Evolutionary conservation across 2,329 filamentous ascomycete species (phyloP).

Genomic region (Myrmaecium sp.): DNA sequence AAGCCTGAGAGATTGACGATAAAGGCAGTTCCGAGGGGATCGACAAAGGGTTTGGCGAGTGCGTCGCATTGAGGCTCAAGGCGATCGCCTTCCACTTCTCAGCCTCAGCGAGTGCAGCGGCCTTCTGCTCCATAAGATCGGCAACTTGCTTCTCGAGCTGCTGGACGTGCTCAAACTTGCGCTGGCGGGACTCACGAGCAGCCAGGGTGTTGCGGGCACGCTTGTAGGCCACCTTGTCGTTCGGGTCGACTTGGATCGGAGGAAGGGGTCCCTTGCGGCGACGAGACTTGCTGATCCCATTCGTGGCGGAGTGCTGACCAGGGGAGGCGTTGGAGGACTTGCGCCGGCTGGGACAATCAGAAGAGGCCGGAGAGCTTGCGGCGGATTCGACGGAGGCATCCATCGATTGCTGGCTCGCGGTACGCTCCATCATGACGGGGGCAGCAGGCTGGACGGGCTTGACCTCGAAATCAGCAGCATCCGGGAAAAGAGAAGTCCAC

Average conservation of each 20-base stretch:
- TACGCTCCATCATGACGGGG: conserved; percentile 27
- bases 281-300: conserved; percentile 51
- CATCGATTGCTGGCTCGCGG: conserved; percentile 19
- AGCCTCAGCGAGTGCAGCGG: conserved; percentile 26
- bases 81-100: conserved; percentile 17
- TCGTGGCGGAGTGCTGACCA: conserved; percentile 48
- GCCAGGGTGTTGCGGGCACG: conserved; percentile 86
- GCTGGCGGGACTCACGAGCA: conserved; percentile 79
- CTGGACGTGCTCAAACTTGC: conserved; percentile 63
- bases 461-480: conserved; percentile 23
- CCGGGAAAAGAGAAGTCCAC: conserved; percentile 63
- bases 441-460: conserved; percentile 14
- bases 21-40: too few species aligned
- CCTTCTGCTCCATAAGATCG: conserved; percentile 40
- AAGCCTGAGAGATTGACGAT: too few species aligned
- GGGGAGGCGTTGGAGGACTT: conserved; percentile 29
- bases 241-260: conserved; percentile 59
- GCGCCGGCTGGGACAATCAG: conserved; percentile 19
- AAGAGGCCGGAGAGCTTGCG: conserved; percentile 16
- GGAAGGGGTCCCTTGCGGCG: conserved; percentile 68
- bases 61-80: conserved; percentile 3
- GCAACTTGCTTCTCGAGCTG: conserved; percentile 58
- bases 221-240: conserved; percentile 69
- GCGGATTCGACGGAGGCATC: conserved; percentile 18
- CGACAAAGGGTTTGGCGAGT: too few species aligned